These are phyloP conservation scores for Rossbeevera mucosa DNA, from an alignment of 768 basidiomycete species.

Conservation along the genomic window DNA sequence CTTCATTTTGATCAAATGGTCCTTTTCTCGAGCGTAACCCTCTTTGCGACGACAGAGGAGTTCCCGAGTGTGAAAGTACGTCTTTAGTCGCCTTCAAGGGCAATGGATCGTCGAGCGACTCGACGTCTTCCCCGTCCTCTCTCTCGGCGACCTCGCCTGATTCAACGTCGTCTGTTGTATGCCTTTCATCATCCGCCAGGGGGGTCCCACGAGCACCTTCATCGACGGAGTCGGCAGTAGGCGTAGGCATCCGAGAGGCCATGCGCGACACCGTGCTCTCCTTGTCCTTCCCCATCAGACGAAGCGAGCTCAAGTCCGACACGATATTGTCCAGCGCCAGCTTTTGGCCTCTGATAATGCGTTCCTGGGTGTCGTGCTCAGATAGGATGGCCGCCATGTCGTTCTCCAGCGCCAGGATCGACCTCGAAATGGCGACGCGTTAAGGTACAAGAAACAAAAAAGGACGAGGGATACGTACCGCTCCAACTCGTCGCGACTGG, in stretches of 20 bases:
- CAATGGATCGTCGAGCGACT: slow-evolving; percentile 26
- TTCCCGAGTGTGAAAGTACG: slow-evolving; percentile 32
- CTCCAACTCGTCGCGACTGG: slow-evolving; percentile 71
- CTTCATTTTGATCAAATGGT: slow-evolving; percentile 30
- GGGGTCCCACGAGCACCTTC: slow-evolving; percentile 20
- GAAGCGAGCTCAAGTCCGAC: slow-evolving; percentile 53
- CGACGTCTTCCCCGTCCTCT: slow-evolving; percentile 35
- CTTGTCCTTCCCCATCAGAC: slow-evolving; percentile 65
- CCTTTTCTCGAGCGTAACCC: slow-evolving; percentile 19
- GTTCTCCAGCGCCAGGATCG: slow-evolving; percentile 65
- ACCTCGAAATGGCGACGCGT: slow-evolving; percentile 36
- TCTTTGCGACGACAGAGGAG: slow-evolving; percentile 26
- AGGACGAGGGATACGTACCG: slow-evolving; percentile 46
- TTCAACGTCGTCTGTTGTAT: slow-evolving; percentile 36
- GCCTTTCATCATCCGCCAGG: slow-evolving; percentile 31
- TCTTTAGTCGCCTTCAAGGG: slow-evolving; percentile 31
- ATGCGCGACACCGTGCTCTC: slow-evolving; percentile 42
- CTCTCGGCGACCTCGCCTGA: slow-evolving; percentile 41
- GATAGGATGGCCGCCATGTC: slow-evolving; percentile 71
- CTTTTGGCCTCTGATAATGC: slow-evolving; percentile 64
- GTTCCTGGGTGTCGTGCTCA: slow-evolving; percentile 72
- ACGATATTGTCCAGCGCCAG: slow-evolving; percentile 63
- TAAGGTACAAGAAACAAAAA: not conserved
- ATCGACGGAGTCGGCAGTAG: slow-evolving; percentile 39
- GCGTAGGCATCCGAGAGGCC: slow-evolving; percentile 43